These are phyloP conservation scores for Conticribra weissflogii DNA, from an alignment of 108 stramenopile genomes.

Conservation along the genomic window DNA sequence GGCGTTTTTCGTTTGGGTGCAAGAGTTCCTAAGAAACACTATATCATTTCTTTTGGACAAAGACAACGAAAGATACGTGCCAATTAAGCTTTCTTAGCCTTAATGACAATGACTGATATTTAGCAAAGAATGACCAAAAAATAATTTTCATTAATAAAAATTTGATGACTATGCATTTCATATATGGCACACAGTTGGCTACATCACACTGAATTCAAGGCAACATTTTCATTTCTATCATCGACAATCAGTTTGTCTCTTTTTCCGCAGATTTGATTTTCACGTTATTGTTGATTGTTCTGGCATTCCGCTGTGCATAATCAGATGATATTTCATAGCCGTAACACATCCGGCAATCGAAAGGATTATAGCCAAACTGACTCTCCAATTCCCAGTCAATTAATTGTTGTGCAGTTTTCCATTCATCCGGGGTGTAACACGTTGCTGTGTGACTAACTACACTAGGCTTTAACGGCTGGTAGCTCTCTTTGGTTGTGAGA, in stretches of 20 bases:
- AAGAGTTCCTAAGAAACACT: conserved; percentile 21
- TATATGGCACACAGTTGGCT: too few relatives aligned
- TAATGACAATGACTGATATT: conserved; percentile 3
- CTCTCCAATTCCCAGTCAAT: conserved; percentile 51
- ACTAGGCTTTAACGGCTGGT: conserved; percentile 13
- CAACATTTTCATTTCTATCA: too few relatives aligned
- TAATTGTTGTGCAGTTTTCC: conserved; percentile 30
- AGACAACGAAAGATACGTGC: conserved; percentile 26
- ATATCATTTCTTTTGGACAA: conserved; percentile 5
- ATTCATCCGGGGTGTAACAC: conserved; percentile 22
- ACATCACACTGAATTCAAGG: too few relatives aligned
- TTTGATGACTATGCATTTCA: too few relatives aligned
- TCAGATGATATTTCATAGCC: conserved; percentile 36
- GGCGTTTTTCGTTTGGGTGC: conserved; percentile 15
- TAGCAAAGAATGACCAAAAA: too few relatives aligned
- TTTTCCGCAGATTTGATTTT: conserved; percentile 2
- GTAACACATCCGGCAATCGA: conserved; percentile 53
- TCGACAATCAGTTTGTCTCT: too few relatives aligned
- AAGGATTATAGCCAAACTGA: conserved; percentile 47
- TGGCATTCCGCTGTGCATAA: conserved; percentile 17
- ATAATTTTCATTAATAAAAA: too few relatives aligned
- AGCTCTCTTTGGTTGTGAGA: conserved; percentile 4
- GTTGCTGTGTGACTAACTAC: conserved; percentile 11
- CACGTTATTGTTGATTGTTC: conserved; percentile 22
- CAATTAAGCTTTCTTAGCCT: conserved; percentile 11